Evolutionary conservation across 2,329 filamentous ascomycete species (phyloP).

Genomic region (Grosmannia clavigera): DNA sequence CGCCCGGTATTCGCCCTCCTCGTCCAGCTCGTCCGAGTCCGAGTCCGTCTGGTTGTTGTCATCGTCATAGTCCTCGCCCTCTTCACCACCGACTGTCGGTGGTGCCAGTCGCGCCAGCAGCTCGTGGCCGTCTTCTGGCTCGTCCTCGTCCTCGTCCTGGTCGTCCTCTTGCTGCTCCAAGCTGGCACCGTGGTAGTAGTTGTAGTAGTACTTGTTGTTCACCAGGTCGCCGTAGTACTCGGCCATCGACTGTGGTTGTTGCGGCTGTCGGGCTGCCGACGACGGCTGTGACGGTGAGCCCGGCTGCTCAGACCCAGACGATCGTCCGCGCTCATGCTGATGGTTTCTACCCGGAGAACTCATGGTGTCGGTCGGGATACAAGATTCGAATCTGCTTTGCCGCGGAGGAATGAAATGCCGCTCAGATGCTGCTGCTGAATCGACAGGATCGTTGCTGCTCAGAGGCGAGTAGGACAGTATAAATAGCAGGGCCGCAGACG

Average conservation of each 20-base stretch:
- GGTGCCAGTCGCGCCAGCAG: neutral
- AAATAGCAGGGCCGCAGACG: too few species aligned
- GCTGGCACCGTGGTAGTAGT: neutral
- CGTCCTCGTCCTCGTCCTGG: neutral
- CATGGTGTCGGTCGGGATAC: too few species aligned
- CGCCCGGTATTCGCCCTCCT: conserved; percentile 14
- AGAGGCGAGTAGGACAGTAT: too few species aligned
- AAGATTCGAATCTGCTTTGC: too few species aligned
- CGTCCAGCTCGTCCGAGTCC: neutral
- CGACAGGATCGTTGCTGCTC: too few species aligned
- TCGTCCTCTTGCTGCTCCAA: neutral
- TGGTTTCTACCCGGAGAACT: too few species aligned
- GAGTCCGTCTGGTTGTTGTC: neutral
- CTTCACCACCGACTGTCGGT: neutral
- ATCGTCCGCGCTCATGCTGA: too few species aligned
- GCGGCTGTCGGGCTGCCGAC: neutral
- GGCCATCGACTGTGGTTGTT: neutral
- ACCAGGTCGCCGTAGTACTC: neutral
- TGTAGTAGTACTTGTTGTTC: conserved; percentile 1
- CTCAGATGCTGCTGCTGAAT: too few species aligned
- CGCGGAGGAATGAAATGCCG: too few species aligned
- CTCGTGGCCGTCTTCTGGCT: neutral
- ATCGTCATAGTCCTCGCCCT: neutral
- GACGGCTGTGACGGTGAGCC: neutral
- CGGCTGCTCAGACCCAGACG: neutral